phyloP scores from a whole-genome alignment of 2,329 filamentous ascomycete species.

The Sporothrix protearum region DNA sequence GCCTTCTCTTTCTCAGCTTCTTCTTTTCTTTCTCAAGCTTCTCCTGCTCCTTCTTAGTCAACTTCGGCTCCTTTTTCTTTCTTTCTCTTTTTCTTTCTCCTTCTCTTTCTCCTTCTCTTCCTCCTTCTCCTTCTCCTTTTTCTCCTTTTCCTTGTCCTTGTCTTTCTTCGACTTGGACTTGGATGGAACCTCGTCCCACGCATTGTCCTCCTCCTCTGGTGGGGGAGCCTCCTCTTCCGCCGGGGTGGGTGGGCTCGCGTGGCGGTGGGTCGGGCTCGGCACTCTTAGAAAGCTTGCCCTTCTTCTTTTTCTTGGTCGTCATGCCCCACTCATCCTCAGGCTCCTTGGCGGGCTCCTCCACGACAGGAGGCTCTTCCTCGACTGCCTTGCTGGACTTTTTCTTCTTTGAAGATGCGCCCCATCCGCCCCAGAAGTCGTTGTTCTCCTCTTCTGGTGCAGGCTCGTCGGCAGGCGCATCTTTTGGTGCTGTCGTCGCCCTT shows the following conservation, averaged over 20 bases:
- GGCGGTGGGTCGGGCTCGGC: slow-evolving; percentile 44
- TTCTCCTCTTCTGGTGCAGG: slow-evolving; percentile 33
- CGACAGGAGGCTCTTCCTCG: slow-evolving; percentile 42
- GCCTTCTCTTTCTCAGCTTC: slow-evolving; percentile 44
- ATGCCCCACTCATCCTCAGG: slow-evolving; percentile 37
- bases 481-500: slow-evolving; percentile 31
- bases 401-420: slow-evolving; percentile 34
- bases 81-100: slow-evolving; percentile 33
- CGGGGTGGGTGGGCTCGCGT: slow-evolving; percentile 47
- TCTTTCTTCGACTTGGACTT: slow-evolving; percentile 42
- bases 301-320: slow-evolving; percentile 35
- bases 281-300: slow-evolving; percentile 36
- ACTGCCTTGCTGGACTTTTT: slow-evolving; percentile 34
- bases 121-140: slow-evolving; percentile 38
- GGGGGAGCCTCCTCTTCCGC: slow-evolving; percentile 45
- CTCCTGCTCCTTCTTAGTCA: slow-evolving; percentile 50
- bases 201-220: slow-evolving; percentile 36
- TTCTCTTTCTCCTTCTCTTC: slow-evolving; percentile 37
- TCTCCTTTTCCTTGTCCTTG: slow-evolving; percentile 40
- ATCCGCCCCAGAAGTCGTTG: slow-evolving; percentile 36
- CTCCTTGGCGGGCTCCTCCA: slow-evolving; percentile 38
- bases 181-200: slow-evolving; percentile 39
- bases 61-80: slow-evolving; percentile 43
- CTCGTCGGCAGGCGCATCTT: slow-evolving; percentile 39
- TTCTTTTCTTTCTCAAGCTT: slow-evolving; percentile 46